phyloP scores from a whole-genome alignment of 306 rosid genomes.

The Abrus precatorius region DNA sequence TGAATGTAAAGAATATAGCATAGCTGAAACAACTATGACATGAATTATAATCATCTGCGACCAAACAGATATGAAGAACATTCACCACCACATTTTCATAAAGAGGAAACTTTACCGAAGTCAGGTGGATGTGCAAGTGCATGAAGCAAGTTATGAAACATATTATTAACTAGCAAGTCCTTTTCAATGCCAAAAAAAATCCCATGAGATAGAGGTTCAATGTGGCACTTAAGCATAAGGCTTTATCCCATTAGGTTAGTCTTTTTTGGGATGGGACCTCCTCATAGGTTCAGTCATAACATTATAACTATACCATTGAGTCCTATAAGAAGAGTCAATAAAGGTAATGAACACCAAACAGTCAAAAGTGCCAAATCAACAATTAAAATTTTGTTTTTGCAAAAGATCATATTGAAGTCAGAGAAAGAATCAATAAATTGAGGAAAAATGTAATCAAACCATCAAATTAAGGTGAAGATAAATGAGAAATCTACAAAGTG shows the following conservation, averaged over 20 bases:
- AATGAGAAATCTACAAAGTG: background rate
- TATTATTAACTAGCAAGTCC: background rate
- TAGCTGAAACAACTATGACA: slow-evolving; percentile 1
- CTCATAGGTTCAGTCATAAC: background rate
- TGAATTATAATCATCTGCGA: background rate
- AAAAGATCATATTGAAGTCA: background rate
- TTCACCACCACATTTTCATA: background rate
- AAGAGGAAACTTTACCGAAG: background rate
- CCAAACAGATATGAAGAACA: background rate
- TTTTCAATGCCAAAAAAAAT: too few species aligned
- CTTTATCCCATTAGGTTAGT: background rate
- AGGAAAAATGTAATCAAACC: background rate
- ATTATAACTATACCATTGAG: background rate
- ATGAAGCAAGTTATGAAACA: background rate
- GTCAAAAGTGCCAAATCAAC: background rate
- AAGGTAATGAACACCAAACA: background rate
- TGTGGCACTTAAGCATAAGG: background rate
- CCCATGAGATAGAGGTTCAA: background rate
- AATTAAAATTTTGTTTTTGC: background rate
- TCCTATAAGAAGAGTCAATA: background rate
- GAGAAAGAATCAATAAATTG: background rate
- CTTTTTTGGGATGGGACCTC: background rate
- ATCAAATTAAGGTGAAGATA: background rate
- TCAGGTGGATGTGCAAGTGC: background rate
- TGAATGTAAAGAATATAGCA: background rate